Conservation (phyloP, 345 rosid genomes). For the Hirschfeldia incana region DNA sequence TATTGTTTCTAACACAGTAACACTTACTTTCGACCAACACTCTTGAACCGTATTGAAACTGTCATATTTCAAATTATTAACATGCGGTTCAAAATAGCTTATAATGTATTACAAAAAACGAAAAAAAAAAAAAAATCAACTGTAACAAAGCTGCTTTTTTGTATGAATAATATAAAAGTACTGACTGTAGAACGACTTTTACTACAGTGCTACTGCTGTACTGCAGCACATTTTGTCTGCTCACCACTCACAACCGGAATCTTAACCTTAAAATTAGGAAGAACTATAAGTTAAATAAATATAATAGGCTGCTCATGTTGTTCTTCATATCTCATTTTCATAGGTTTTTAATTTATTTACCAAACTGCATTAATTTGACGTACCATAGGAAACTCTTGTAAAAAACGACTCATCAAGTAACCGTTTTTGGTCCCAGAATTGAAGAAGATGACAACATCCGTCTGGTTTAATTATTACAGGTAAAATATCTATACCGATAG, state of each 20-base stretch:
- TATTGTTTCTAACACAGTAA: not conserved
- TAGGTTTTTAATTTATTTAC: not conserved
- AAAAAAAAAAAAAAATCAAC: not conserved
- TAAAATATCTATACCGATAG: not conserved
- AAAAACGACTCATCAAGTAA: not conserved
- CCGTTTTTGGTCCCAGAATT: not conserved
- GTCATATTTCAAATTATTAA: not conserved
- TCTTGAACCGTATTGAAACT: not conserved
- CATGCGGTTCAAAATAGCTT: not conserved
- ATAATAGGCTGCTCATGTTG: not conserved
- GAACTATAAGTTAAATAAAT: not conserved
- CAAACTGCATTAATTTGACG: not conserved
- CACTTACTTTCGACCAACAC: not conserved
- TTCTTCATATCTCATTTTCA: not conserved
- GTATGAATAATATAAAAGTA: not conserved
- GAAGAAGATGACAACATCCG: not conserved
- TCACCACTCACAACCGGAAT: not conserved
- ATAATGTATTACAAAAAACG: not conserved
- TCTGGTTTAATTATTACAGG: not conserved
- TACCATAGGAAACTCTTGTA: not conserved
- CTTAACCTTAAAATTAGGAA: conserved; percentile 9
- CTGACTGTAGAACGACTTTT: not conserved
- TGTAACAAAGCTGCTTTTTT: not conserved
- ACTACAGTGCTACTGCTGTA: not conserved
- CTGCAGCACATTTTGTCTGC: conserved; percentile 5